These are phyloP conservation scores for Xylaria intraflava DNA, from an alignment of 495 filamentous ascomycete genomes.

Conservation along the genomic window DNA sequence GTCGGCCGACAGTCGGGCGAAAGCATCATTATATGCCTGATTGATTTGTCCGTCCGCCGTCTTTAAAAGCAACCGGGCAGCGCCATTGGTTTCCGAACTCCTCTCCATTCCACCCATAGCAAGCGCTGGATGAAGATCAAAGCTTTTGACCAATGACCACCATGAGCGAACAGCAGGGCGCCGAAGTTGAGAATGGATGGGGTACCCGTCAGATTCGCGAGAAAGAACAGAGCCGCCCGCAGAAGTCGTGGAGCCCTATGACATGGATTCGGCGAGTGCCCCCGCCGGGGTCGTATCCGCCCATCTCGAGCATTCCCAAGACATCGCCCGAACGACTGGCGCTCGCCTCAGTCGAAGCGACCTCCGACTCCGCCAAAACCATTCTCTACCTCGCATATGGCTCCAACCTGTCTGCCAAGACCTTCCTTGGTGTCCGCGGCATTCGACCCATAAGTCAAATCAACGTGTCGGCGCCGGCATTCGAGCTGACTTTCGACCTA, in stretches of 20 bases:
- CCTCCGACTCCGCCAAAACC: slow-evolving; percentile 32
- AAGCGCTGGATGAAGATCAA: too few species aligned
- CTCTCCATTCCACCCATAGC: too few species aligned
- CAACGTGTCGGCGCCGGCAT: slow-evolving; percentile 70
- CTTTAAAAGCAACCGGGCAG: too few species aligned
- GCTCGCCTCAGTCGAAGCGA: slow-evolving; percentile 15
- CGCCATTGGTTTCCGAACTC: too few species aligned
- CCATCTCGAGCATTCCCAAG: slow-evolving; percentile 17
- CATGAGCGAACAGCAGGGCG: slow-evolving; percentile 10
- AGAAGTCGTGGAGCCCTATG: slow-evolving; percentile 8
- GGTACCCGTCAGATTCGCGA: slow-evolving; percentile 3
- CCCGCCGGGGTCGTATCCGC: not conserved
- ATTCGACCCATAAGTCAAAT: slow-evolving; percentile 72
- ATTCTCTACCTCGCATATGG: slow-evolving; percentile 93
- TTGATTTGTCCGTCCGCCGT: too few species aligned
- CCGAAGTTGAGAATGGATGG: slow-evolving; percentile 12
- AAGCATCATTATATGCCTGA: too few species aligned
- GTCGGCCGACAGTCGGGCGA: too few species aligned
- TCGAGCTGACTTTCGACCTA: slow-evolving; percentile 76
- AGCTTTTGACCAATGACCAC: too few species aligned
- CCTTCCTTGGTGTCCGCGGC: slow-evolving; percentile 66
- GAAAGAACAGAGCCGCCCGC: slow-evolving; percentile 12
- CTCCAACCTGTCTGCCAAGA: slow-evolving; percentile 72
- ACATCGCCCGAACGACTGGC: slow-evolving; percentile 24
- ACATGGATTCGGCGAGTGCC: slow-evolving; percentile 3